Evolutionary conservation across 345 rosid species (phyloP).

Genomic region (Gossypium raimondii): DNA sequence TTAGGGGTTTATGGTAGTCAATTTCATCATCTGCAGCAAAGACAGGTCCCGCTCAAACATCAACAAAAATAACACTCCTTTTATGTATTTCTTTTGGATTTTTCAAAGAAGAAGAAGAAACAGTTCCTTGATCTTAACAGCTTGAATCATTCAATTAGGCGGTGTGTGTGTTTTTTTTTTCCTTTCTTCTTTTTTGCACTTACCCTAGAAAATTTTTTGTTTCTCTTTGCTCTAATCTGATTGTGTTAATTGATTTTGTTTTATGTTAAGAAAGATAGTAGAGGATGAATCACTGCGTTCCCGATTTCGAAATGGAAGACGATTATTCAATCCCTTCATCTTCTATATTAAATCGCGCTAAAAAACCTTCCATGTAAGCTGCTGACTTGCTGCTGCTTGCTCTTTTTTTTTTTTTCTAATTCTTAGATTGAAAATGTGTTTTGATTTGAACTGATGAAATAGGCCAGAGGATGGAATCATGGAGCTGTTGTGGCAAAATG

Average conservation of each 20-base stretch:
- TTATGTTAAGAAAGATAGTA: neutral
- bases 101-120: neutral
- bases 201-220: neutral
- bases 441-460: conserved; percentile 1
- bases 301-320: conserved; percentile 63
- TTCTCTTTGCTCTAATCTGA: neutral
- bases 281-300: conserved; percentile 68
- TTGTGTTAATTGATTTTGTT: neutral
- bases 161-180: neutral
- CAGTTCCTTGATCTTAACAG: neutral
- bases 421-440: neutral
- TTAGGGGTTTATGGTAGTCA: neutral
- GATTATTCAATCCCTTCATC: conserved; percentile 36
- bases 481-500: conserved; percentile 95
- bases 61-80: neutral
- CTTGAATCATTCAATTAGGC: neutral
- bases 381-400: neutral
- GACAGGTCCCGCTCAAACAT: neutral
- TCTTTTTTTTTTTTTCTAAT: neutral
- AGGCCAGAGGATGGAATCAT: conserved; percentile 65
- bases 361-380: conserved; percentile 43
- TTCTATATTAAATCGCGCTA: conserved; percentile 36
- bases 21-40: neutral
- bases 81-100: neutral
- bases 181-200: neutral